These are phyloP conservation scores for Raphanus sativus DNA, from an alignment of 345 rosid species.

Conservation along the genomic window DNA sequence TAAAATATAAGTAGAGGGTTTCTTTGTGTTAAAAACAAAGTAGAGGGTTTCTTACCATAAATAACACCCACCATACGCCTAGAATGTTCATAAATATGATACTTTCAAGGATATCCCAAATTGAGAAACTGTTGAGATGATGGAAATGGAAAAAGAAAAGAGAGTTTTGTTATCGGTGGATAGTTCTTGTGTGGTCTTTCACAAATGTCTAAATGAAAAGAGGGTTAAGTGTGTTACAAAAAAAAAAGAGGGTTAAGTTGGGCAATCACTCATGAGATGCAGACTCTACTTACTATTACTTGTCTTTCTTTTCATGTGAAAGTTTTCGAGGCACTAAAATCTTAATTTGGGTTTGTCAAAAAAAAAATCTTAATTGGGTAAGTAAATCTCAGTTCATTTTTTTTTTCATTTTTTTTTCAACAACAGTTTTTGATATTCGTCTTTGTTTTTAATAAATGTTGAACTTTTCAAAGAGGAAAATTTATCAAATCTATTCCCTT, in stretches of 20 bases:
- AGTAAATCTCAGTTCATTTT: not conserved
- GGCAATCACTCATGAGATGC: constrained; percentile 39
- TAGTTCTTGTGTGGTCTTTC: constrained; percentile 36
- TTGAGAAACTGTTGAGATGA: constrained; percentile 12
- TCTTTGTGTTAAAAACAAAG: not conserved
- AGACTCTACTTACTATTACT: constrained; percentile 41
- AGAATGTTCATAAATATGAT: constrained; percentile 18
- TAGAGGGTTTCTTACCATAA: constrained; percentile 31
- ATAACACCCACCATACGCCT: constrained; percentile 29
- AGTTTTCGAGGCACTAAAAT: constrained; percentile 33
- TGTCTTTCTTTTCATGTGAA: constrained; percentile 40
- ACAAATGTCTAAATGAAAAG: constrained; percentile 33
- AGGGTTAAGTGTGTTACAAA: no score
- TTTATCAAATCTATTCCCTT: not conserved
- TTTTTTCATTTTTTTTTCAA: not conserved
- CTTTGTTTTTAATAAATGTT: constrained; percentile 24
- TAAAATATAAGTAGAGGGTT: not conserved
- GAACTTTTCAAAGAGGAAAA: constrained; percentile 22
- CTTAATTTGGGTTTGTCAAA: not conserved
- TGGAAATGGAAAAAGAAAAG: not conserved
- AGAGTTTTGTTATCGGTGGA: constrained; percentile 13
- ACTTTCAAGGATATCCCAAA: constrained; percentile 27
- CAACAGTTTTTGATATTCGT: not conserved
- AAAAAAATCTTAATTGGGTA: not conserved
- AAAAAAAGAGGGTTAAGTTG: constrained; percentile 33